Evolutionary conservation across 345 rosid species (phyloP).

Genomic region (Rubroshorea leprosula): DNA sequence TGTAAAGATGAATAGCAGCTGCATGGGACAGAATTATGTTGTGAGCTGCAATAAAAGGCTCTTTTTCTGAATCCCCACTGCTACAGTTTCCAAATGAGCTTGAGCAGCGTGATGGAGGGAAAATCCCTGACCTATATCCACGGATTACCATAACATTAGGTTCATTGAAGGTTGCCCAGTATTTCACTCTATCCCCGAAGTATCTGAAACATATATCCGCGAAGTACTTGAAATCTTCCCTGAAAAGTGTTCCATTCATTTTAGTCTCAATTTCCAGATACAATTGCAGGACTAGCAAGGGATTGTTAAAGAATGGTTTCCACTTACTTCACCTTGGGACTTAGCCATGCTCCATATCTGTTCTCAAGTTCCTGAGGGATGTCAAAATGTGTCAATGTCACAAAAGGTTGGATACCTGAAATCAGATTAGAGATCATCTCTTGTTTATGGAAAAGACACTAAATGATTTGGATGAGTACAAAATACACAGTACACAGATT

Average conservation of each 20-base stretch:
- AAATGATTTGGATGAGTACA: background rate
- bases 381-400: constrained; percentile 65
- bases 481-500: too few species aligned
- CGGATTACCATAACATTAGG: constrained; percentile 44
- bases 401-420: constrained; percentile 82
- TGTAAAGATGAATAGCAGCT: constrained; percentile 43
- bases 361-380: constrained; percentile 69
- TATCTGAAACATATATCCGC: constrained; percentile 48
- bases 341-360: constrained; percentile 75
- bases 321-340: constrained; percentile 49
- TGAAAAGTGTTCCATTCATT: constrained; percentile 15
- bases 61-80: constrained; percentile 41
- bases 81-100: constrained; percentile 48
- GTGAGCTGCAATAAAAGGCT: constrained; percentile 57
- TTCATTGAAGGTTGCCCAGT: constrained; percentile 63
- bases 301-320: background rate
- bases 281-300: too few species aligned
- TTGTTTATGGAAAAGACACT: background rate
- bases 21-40: constrained; percentile 60
- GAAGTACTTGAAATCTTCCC: constrained; percentile 56
- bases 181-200: constrained; percentile 56
- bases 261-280: background rate
- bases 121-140: constrained; percentile 45
- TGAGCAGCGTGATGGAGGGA: constrained; percentile 63
- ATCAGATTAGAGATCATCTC: background rate